phyloP scores from a whole-genome alignment of 2,329 filamentous ascomycete genomes.

The Myriosclerotinia curreyana region DNA sequence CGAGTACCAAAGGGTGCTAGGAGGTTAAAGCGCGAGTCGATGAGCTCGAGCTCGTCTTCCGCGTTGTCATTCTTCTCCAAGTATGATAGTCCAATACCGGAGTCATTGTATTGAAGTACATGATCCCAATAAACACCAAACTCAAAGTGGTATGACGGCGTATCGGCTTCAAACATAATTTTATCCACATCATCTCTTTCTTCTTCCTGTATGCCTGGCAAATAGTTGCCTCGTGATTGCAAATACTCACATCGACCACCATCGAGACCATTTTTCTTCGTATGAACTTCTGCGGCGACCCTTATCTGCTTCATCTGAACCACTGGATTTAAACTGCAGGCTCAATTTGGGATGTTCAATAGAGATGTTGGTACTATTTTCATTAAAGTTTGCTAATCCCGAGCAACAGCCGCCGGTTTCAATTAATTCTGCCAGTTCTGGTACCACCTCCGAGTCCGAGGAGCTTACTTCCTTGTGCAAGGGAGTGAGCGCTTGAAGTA shows the following conservation, averaged over 20 bases:
- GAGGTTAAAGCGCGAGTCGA: not conserved
- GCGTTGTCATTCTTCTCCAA: not conserved
- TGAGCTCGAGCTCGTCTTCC: not conserved
- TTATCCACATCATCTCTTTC: not conserved
- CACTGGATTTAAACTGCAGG: not conserved
- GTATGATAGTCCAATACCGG: not conserved
- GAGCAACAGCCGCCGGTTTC: too few relatives aligned
- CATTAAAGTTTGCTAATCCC: not conserved
- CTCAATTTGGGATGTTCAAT: not conserved
- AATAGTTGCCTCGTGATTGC: not conserved
- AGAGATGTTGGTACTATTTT: not conserved
- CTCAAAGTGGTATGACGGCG: too few relatives aligned
- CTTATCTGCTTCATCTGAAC: too few relatives aligned
- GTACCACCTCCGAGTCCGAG: not conserved
- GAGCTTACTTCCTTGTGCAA: not conserved
- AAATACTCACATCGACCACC: not conserved
- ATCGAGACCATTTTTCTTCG: not conserved
- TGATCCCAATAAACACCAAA: not conserved
- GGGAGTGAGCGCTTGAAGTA: not conserved
- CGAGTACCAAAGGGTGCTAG: not conserved
- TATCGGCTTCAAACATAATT: constrained; percentile 6
- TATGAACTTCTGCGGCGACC: not conserved
- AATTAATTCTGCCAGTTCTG: not conserved
- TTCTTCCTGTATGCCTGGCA: not conserved
- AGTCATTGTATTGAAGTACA: not conserved